Evolutionary conservation across 2,329 filamentous ascomycete genomes (phyloP), one percentile per base, ranked within the genome.

Genomic region (Dothistroma pini): DNA sequence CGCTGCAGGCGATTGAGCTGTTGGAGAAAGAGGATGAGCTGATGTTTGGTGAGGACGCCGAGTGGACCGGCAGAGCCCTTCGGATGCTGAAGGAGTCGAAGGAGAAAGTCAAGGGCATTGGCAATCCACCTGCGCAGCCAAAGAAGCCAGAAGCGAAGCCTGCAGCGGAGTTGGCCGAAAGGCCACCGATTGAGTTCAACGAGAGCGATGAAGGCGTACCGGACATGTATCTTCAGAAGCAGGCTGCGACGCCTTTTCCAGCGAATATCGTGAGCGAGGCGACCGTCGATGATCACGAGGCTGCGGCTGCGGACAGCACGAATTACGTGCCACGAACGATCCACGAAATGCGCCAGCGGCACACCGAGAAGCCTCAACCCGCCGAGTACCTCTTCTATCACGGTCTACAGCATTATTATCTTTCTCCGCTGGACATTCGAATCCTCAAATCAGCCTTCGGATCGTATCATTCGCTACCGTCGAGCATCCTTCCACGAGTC

Each of bases 391-490:
- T 89, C 75, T 97, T 96, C 74, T 97, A 96, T 75, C 90, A 91
- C 68, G 89, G 91, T 0, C 83, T 93, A 1, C 88, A 90, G 22
- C 93, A 97, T 69, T 89, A 96, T 54, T 97, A 96, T 69, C 83
- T 97, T 3, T 96, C 91, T 0, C 89, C 93, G 0, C 82, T 97
- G 35, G 93, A 97, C 72, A 97, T 97, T 63, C 87, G 93, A 55
- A 96, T 97, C 63, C 80, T 97, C 34, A 96, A 96, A 77, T 86
- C 91, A 1, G 91, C 91, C 50, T 97, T 95, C 71, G 91, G 91
- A 2, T 84, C 88, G 21, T 97, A 95, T 73, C 84, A 88, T 1
- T 79, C 84, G 10, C 96, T 97, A 69, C 93, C 93, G 0, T 89
- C 91, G 0, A 93, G 90, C 0, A 87, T 97, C 16, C 80, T 96